These are phyloP conservation scores for Penicillium coffeae DNA, from an alignment of 495 filamentous ascomycete species.

Conservation along the genomic window DNA sequence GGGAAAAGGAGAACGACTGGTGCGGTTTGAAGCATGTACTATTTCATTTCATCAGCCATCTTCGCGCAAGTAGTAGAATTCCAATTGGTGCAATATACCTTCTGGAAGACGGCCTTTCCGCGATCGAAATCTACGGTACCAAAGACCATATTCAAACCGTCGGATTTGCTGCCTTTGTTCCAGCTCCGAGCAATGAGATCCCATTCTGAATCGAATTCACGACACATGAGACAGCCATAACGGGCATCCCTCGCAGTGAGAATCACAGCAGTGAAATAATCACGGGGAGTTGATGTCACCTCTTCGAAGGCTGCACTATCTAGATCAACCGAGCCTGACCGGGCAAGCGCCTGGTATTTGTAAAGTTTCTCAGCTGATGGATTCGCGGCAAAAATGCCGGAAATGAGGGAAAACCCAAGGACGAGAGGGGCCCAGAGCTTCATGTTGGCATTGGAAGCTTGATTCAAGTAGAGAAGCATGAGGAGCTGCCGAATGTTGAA, in stretches of 20 bases:
- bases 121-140: slow-evolving; percentile 85
- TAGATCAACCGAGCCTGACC: slow-evolving; percentile 67
- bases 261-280: slow-evolving; percentile 79
- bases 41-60: slow-evolving; percentile 1
- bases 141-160: slow-evolving; percentile 70
- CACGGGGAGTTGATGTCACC: slow-evolving; percentile 70
- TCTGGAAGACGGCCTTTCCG: slow-evolving; percentile 83
- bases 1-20: slow-evolving; percentile 86
- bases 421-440: slow-evolving; percentile 51
- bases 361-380: slow-evolving; percentile 51
- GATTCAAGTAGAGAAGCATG: neutral
- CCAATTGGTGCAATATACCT: slow-evolving; percentile 48
- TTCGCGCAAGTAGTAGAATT: neutral
- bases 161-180: slow-evolving; percentile 72
- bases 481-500: slow-evolving; percentile 1
- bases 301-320: slow-evolving; percentile 69
- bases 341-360: slow-evolving; percentile 62
- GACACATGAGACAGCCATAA: slow-evolving; percentile 83
- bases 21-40: slow-evolving; percentile 94
- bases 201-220: slow-evolving; percentile 93
- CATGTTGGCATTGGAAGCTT: slow-evolving; percentile 35
- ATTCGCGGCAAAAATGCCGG: slow-evolving; percentile 33
- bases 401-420: slow-evolving; percentile 49
- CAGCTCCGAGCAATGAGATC: slow-evolving; percentile 84
- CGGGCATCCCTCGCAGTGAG: slow-evolving; percentile 82